Evolutionary conservation across 306 rosid species (phyloP), one percentile per base, ranked within the genome.

Genomic region (Casuarina cunninghamiana): DNA sequence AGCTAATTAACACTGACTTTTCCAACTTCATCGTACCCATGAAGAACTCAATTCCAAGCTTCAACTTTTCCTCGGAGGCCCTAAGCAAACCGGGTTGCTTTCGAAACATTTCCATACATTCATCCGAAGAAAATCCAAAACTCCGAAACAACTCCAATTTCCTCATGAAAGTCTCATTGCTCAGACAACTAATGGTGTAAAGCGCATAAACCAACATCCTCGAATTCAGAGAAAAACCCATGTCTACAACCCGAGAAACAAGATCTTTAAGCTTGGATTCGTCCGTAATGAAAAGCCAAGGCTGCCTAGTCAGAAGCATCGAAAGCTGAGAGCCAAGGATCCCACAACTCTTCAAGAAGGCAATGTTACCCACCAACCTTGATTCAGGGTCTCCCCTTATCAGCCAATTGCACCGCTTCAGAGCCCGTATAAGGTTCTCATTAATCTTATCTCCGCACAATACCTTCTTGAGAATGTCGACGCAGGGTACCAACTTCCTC

Each of bases 311-410:
- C 67, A 87, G 76, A 32, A 87, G 74, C 72, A 19, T 5, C 38
- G 79, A 54, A 79, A 90, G 90, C 78, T 87, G 91, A 76, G 84
- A 53, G 35, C 89, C 87, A 73, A 71, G 79, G 70, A 90, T 81
- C 72, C 94, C 91, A 74, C 49, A 82, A 70, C 84, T 86, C 83
- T 68, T 80, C 67, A 90, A 83, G 77, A 78, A 84, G 17, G 81
- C 54, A 75, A 79, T 61, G 57, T 84, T 88, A 19, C 49, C 46
- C 43, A 75, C 8, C 84, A 87, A 53, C 3, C 38, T 57, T 12
- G 70, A 73, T 73, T 62, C 37, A 3, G 74, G 79, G 66, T 76
- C 68, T 48, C 17, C 57, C 42, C 79, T 55, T 41, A 87, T 58
- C 5, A 78, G 5, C 79, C 70, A 0, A 13, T 77, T 78, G 77